phyloP scores from a whole-genome alignment of 1,139 yeast genomes.

The Yamadazyma siamensis region DNA sequence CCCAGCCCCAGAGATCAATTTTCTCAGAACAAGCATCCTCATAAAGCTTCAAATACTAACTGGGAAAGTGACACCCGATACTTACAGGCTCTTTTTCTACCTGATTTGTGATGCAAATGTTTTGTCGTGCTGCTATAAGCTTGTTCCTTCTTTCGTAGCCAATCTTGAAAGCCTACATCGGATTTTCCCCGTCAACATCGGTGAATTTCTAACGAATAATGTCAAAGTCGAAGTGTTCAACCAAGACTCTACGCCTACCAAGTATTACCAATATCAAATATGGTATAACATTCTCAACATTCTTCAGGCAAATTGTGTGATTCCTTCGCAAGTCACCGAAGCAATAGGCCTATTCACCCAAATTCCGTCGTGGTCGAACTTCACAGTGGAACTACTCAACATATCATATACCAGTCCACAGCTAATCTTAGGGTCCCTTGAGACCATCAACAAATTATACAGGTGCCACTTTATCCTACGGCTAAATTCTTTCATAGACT shows the following conservation, averaged over 20 bases:
- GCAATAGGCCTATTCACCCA: no score
- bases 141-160: slow-evolving; percentile 10
- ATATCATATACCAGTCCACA: no score
- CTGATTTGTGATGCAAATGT: slow-evolving; percentile 18
- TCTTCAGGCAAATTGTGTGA: background rate
- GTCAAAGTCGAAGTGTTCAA: background rate
- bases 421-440: no score
- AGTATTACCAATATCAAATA: slow-evolving; percentile 1
- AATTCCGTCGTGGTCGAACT: no score
- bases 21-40: slow-evolving; percentile 7
- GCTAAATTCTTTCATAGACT: slow-evolving; percentile 2
- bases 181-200: slow-evolving; percentile 3
- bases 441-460: slow-evolving; percentile 4
- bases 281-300: slow-evolving; percentile 4
- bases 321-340: background rate
- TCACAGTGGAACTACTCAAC: no score
- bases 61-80: background rate
- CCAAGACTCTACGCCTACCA: slow-evolving; percentile 1
- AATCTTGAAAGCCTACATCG: slow-evolving; percentile 2
- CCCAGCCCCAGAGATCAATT: slow-evolving; percentile 4
- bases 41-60: slow-evolving; percentile 4
- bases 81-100: slow-evolving; percentile 9
- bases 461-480: slow-evolving; percentile 12
- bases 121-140: slow-evolving; percentile 8
- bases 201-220: background rate